Base-by-base conservation (phyloP, 192 early-diverging fungal species). In the Phycomyces blakesleeanus region DNA sequence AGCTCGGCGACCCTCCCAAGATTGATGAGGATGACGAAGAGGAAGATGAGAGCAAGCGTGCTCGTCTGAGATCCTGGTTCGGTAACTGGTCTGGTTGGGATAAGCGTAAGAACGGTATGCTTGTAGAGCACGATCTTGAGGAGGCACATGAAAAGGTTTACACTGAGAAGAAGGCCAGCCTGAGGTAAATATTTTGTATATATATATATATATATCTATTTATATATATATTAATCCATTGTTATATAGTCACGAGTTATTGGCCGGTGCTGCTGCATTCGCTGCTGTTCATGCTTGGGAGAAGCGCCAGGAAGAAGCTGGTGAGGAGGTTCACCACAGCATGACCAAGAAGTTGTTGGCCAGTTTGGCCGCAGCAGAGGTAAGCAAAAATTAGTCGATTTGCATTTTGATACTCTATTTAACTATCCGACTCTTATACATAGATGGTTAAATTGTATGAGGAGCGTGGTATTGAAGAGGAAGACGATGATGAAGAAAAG, bases 221-320 rank as follows among this genome's bases (percentile, higher is more conserved):
- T n/a, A 56, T 15, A 0, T 18, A 38, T 18, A 56, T 8, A 4
- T n/a, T 0, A 56, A 10, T 18, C 6, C 4, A 7, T 56, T 27
- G n/a, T 1, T 54, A 5, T 9, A 2, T 42, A 63, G 61, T 52
- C 74, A 78, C 55, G 77, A 78, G 52, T 24, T 73, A 8, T 62
- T 84, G 34, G 78, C 78, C 15, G 78, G 76, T 18, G 82, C 82
- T 14, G 82, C 79, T 12, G 82, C 76, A n/a, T 81, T 80, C 53
- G 81, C 80, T 29, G 82, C 80, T 16, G 76, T 81, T 62, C 72
- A 69, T 24, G 38, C 63, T 9, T 73, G 71, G 59, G 81, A 76
- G 51, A 24, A 65, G 38, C 40, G 68, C n/a, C 49, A 68, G n/a
- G 67, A 68, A 55, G 67, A 21, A 5, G 34, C 14, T 22, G 67